Evolutionary conservation across 805 yeast species (phyloP).

Genomic region (Candida parachauliodes): DNA sequence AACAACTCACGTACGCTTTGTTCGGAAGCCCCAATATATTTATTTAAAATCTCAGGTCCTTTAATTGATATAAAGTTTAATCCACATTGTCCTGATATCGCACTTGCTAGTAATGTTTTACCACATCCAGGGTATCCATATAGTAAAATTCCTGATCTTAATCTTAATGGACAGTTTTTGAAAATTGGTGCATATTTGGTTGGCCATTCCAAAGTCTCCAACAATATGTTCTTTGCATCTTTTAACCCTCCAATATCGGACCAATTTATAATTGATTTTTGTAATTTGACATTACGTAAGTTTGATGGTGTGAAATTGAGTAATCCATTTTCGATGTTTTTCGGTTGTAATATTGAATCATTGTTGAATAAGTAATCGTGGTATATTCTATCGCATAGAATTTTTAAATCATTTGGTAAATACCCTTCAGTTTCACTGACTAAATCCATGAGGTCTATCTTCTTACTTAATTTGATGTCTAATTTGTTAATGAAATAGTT

Average conservation of each 20-base stretch:
- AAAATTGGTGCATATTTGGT: constrained; percentile 95
- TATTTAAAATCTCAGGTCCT: constrained; percentile 93
- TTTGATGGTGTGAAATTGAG: constrained; percentile 74
- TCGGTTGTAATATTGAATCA: constrained; percentile 19
- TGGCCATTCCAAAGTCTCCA: constrained; percentile 97
- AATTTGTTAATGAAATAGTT: constrained; percentile 31
- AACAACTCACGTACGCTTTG: constrained; percentile 90
- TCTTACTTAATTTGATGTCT: constrained; percentile 26
- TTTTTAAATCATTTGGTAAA: constrained; percentile 75
- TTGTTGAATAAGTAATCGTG: constrained; percentile 42
- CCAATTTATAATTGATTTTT: constrained; percentile 77
- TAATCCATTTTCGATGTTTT: constrained; percentile 54
- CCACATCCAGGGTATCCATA: constrained; percentile 99
- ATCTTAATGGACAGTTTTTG: constrained; percentile 76
- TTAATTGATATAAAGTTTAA: constrained; percentile 88
- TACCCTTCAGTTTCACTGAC: constrained; percentile 82
- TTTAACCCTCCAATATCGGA: constrained; percentile 82
- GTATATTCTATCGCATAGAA: constrained; percentile 64
- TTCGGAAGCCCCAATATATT: constrained; percentile 96
- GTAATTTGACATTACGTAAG: constrained; percentile 80
- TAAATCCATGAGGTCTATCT: constrained; percentile 40
- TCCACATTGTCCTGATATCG: constrained; percentile 92
- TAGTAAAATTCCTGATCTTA: constrained; percentile 83
- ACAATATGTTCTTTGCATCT: constrained; percentile 67
- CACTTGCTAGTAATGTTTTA: constrained; percentile 87